Conservation (phyloP, 2,329 filamentous ascomycete genomes). For the Colletotrichum limetticola region DNA sequence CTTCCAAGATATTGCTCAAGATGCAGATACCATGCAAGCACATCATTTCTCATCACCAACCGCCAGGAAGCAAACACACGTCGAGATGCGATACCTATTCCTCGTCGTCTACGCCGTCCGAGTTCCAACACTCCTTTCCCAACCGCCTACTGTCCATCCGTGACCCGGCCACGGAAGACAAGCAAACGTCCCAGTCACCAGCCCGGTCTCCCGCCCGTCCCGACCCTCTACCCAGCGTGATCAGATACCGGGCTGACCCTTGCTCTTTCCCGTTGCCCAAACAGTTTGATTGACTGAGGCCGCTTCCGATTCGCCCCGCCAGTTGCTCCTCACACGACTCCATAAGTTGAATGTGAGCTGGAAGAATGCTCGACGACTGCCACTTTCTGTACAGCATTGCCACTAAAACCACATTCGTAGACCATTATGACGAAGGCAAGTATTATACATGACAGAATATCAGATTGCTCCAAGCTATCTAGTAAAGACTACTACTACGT, state of each 20-base stretch:
- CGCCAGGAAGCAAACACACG: conserved; percentile 23
- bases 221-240: conserved; percentile 12
- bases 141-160: neutral
- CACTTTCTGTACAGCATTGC: neutral
- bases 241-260: neutral
- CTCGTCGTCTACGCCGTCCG: neutral
- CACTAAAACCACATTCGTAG: neutral
- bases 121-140: neutral
- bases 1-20: neutral
- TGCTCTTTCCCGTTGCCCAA: neutral
- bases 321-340: neutral
- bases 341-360: neutral
- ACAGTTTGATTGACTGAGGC: neutral
- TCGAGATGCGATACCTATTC: neutral
- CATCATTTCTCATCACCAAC: conserved; percentile 24
- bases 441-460: no score
- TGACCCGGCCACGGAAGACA: neutral
- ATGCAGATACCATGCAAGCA: conserved; percentile 21
- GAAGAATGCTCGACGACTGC: neutral
- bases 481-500: no score
- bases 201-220: conserved; percentile 11
- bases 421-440: no score
- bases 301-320: neutral
- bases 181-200: conserved; percentile 2
- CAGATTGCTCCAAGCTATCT: no score